Evolutionary conservation across 495 filamentous ascomycete species (phyloP), one percentile per base, ranked within the genome.

Genomic region (Hyaloscypha bicolor): DNA sequence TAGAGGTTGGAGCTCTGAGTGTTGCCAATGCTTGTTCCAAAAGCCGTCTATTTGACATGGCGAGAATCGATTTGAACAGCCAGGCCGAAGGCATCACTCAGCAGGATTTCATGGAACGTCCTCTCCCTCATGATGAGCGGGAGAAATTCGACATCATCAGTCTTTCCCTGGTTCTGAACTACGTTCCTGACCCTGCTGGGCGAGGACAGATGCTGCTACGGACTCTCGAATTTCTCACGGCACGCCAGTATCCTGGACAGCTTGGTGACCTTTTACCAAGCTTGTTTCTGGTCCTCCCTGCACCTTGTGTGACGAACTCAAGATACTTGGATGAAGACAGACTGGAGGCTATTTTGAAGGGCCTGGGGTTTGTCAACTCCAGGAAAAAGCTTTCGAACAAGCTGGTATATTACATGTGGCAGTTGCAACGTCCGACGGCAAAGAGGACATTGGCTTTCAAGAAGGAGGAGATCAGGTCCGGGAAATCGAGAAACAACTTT

Each of bases 111-210:
- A 98, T 99, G 94, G 79, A 91, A 73, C 82, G 92, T 39, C 91
- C 93, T 8, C 77, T 95, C 21, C 94, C 94, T 0, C 62, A 60
- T 9, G 72, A 78, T 59, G 80, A 85, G 35, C 76, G 79, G 0
- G 88, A 94, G 53, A 79, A 78, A 33, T 98, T 97, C 74, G 90
- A 99, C 74, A 82, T 97, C 53, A 89, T 99, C 72, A 95, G 91
- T 68, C 84, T 99, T n/a, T 96, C 92, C 1, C 80, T 99, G 59
- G 96, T 99, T 9, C 83, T 99, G 25, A 99, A 99, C 77, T 99
- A 91, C 74, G 93, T 97, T 30, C 89, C 93, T 11, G 85, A 91
- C 69, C 82, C 92, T 16, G 78, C 75, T n/a, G 85, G 79, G 22
- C 84, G 93, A 69, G 95, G 95, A 12, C 87, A 91, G 65, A 99